Base-by-base conservation (phyloP, 805 yeast genomes). In the Naumovozyma dairenensis region DNA sequence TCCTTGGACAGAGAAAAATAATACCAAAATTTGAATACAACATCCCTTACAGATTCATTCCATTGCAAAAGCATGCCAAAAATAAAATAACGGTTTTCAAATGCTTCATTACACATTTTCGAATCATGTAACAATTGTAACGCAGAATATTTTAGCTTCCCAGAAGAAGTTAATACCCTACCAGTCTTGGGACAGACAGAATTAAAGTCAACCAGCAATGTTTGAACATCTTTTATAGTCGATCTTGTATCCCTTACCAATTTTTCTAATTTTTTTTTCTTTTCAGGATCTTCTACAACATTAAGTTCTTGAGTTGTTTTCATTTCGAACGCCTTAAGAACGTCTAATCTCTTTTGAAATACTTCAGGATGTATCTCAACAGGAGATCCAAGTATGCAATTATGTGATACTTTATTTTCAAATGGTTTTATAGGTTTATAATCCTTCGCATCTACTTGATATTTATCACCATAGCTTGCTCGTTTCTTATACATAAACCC, bases 31-130 rank as follows among this genome's bases (percentile, higher is more conserved):
- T 74, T 69, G 51, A 72, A 69, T 29, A 84, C 59, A 9, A 72
- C 60, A 46, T 85, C 74, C 36, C 96, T 63, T 7, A 77, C 68
- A 3, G 61, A 51, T 39, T 80, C 77, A 54, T 81, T 79, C 95
- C 96, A 86, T 44, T 76, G 80, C 44, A 86, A 51, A 46, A 77
- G 72, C 54, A 84, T 66, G 36, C 79, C 74, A 44, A 85, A 86
- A 16, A 84, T 60, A 38, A 77, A 71, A 54, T 80, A 84, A 31
- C 85, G 62, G 51, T 87, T 86, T 38, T 54, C 56, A 34, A 55
- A 39, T 6, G 19, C 7, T 12, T 32, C 19, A 5, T 21, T 36
- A 2, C 33, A 18, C 2, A 30, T 26, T 2, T 32, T 21, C 2
- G 39, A 38, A 17, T 22, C 27, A 18, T 36, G 40, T 6, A 42